Base-by-base conservation (phyloP, 441 rosid genomes). In the Adansonia grandidieri region DNA sequence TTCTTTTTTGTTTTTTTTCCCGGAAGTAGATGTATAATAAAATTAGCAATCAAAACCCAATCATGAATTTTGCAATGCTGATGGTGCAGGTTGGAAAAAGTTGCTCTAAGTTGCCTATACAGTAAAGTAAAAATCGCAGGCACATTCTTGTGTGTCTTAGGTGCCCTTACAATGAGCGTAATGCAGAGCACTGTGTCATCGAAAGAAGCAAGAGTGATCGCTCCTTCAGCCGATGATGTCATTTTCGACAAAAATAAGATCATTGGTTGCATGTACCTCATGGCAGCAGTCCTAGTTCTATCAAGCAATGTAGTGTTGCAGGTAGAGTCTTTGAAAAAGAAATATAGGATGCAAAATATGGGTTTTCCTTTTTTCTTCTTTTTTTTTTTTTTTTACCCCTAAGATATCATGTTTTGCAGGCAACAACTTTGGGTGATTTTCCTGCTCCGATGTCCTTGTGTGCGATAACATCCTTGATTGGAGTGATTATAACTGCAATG, bases 361-460 rank as follows among this genome's bases (percentile, higher is more conserved):
- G 7, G 32, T 3, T 32, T 72, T 4, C 42, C 15, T 61, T 4
- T 28, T 24, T 45, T 0, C 0, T n/a, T 44, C 5, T 51, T 17
- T n/a, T 5, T 54, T 15, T 24, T n/a, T 51, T 19, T 11, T 11
- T 57, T n/a, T 44, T n/a, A n/a, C n/a, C 24, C 24, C 1, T 24
- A 2, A 19, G 13, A 53, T n/a, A 10, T n/a, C 5, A 1, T 60
- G 37, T 65, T 24, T 65, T 56, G 15, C 85, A 95, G 97, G 98
- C 98, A 1, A 61, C 86, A 2, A 86, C 95, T 37, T 79, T 92
- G 85, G 86, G 80, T 6, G 92, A 90, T 73, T 96, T 96, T 80
- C 97, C 97, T 0, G 99, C 98, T 20, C 99, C 99, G 0, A 86
- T 93, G 60, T 93, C 99, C 1, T 73, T 96, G 71, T 89, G 92